Percentiles rank a stretch among this genome's conserved stretches.
phyloP scores from a whole-genome alignment of 2,329 filamentous ascomycete genomes.

The Neofusicoccum ribis region DNA sequence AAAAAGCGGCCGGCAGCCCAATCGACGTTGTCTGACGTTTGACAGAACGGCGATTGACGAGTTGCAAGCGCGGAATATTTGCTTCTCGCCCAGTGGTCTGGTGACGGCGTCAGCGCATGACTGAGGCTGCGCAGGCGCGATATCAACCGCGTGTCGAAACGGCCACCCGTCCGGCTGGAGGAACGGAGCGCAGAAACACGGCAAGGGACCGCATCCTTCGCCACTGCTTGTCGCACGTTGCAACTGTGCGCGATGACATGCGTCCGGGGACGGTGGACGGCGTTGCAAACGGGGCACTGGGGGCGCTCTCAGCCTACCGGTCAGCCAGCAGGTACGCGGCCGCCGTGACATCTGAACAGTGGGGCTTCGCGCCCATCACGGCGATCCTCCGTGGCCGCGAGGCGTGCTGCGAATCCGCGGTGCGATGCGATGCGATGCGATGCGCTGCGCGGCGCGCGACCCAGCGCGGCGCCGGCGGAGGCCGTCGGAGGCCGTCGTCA shows the following conservation, averaged over 20 bases:
- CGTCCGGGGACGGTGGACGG: too few species aligned
- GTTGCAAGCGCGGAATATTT: neutral
- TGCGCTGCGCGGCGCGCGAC: neutral
- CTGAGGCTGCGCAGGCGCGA: neutral
- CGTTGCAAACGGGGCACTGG: neutral
- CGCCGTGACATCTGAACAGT: conserved; percentile 8
- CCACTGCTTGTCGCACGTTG: neutral
- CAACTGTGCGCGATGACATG: neutral
- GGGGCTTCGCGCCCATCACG: neutral
- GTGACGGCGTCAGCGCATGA: conserved; percentile 14
- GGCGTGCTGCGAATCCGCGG: neutral
- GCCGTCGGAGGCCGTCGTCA: neutral
- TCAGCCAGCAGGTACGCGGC: neutral
- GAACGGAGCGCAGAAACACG: neutral
- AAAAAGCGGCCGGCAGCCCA: neutral
- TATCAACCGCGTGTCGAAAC: conserved; percentile 9
- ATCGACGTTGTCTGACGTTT: conserved; percentile 12
- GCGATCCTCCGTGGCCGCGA: neutral
- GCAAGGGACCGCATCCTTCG: neutral
- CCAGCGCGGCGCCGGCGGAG: neutral
- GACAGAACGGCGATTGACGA: neutral
- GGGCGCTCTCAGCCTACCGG: neutral
- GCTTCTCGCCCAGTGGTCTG: conserved; percentile 2
- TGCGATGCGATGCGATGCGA: too few species aligned
- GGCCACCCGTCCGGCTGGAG: neutral